Base-by-base conservation (phyloP, 2,329 filamentous ascomycete species). In the Nigrospora osmanthi region DNA sequence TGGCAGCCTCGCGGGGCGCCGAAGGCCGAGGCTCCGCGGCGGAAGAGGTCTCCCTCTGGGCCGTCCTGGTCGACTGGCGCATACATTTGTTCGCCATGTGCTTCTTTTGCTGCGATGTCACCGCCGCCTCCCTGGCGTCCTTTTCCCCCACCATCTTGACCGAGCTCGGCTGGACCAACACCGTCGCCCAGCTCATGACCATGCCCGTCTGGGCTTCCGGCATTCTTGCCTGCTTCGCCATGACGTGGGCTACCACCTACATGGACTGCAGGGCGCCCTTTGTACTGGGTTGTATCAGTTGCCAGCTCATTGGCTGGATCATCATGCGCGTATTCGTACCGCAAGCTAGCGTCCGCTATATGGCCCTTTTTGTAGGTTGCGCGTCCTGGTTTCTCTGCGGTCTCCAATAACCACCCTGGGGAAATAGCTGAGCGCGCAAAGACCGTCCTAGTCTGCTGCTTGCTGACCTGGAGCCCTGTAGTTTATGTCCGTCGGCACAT, bases 61-160 rank as follows among this genome's bases (percentile, higher is more conserved):
- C 47, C 37, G 42, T 59, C 6, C 43, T 60, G 38, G 23, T 51
- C 15, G 58, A 59, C 42, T 60, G 58, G 58, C 50, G 57, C 13
- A 59, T 60, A 35, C 54, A 59, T 42, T 45, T 59, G 11, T 56
- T 60, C 40, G 57, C 57, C 30, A 49, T 56, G 46, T 55, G 52
- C 38, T 60, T 58, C 48, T 60, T 60, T 51, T 60, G 58, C 49
- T 53, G 52, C 49, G 56, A 60, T 30, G 49, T 58, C 16, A 58
- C 56, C 4, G 57, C 57, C 11, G 50, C 55, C 11, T 59, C 57
- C 6, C 46, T 58, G 11, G 45, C 57, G 6, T 54, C 56, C 35
- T 59, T 57, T 44, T 44, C 52, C 12, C 57, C 55, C 0, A 59
- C 55, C 2, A 57, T 58, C 38, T 41, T 58, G n/a, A 55, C 52